phyloP scores from a whole-genome alignment of 495 filamentous ascomycete species.

The Lentithecium fluviatile region DNA sequence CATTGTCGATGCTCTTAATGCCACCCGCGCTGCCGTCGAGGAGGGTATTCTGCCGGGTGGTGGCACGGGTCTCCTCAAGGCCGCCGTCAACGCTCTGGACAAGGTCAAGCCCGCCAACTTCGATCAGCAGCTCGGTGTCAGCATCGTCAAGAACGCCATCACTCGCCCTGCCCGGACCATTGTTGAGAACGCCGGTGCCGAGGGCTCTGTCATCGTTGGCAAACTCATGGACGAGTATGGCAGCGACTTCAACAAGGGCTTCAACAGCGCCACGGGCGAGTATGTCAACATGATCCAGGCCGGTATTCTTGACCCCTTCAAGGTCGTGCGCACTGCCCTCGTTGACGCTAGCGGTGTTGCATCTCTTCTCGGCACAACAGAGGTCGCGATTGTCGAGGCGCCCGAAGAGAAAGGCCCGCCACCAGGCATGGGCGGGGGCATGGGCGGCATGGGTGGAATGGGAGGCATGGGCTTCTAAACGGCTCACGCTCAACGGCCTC shows the following conservation, averaged over 20 bases:
- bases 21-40: conserved; percentile 96
- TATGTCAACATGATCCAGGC: conserved; percentile 97
- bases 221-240: conserved; percentile 96
- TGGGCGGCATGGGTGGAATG: conserved; percentile 42
- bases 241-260: conserved; percentile 95
- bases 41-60: conserved; percentile 98
- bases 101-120: conserved; percentile 88
- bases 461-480: conserved; percentile 38
- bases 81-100: conserved; percentile 81
- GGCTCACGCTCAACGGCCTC: conserved; percentile 11
- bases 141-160: conserved; percentile 95
- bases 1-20: conserved; percentile 96
- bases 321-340: conserved; percentile 95
- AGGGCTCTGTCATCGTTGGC: conserved; percentile 94
- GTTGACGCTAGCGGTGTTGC: conserved; percentile 95
- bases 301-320: conserved; percentile 97
- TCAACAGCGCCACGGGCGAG: conserved; percentile 91
- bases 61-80: conserved; percentile 97
- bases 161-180: conserved; percentile 91
- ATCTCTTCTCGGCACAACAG: conserved; percentile 94
- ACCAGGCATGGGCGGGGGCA: conserved; percentile 54
- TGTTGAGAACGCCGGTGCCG: conserved; percentile 94
- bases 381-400: conserved; percentile 95
- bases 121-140: conserved; percentile 97
- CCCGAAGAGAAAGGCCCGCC: conserved; percentile 79